These are phyloP conservation scores for Solanum bulbocastanum DNA, from an alignment of 257 asterid genomes.

Conservation along the genomic window DNA sequence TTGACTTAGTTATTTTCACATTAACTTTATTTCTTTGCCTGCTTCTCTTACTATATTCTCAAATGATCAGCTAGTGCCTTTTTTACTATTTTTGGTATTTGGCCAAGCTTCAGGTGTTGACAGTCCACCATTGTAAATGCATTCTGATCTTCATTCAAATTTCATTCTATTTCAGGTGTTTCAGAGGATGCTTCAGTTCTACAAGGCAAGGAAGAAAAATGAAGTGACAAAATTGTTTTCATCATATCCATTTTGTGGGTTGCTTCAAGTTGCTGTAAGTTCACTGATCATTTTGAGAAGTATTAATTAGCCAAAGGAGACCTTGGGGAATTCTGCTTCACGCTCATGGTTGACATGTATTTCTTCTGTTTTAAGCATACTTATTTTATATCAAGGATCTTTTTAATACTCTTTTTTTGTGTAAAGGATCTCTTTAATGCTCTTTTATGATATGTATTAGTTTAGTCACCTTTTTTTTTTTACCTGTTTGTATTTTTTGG, in stretches of 20 bases:
- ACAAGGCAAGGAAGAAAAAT: slow-evolving; percentile 31
- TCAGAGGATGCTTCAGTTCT: slow-evolving; percentile 58
- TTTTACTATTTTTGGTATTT: neutral
- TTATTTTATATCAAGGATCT: neutral
- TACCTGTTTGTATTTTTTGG: neutral
- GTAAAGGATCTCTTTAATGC: neutral
- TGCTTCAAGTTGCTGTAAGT: slow-evolving; percentile 89
- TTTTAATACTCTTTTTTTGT: neutral
- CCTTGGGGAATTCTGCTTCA: neutral
- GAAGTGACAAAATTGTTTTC: slow-evolving; percentile 39
- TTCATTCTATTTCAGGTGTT: slow-evolving; percentile 45
- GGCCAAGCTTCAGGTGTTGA: neutral
- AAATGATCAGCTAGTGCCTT: neutral
- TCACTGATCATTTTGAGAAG: neutral
- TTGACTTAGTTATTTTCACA: neutral
- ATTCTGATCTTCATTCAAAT: slow-evolving; percentile 4
- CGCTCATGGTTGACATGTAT: neutral
- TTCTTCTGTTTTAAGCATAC: neutral
- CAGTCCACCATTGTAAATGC: neutral
- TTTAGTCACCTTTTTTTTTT: neutral
- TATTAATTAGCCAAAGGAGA: neutral
- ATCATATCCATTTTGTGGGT: slow-evolving; percentile 58
- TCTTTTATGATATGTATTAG: neutral
- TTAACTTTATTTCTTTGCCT: neutral
- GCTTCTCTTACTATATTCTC: neutral